phyloP scores from a whole-genome alignment of 2,329 filamentous ascomycete genomes.

The Chrysosporium keratinophilum region DNA sequence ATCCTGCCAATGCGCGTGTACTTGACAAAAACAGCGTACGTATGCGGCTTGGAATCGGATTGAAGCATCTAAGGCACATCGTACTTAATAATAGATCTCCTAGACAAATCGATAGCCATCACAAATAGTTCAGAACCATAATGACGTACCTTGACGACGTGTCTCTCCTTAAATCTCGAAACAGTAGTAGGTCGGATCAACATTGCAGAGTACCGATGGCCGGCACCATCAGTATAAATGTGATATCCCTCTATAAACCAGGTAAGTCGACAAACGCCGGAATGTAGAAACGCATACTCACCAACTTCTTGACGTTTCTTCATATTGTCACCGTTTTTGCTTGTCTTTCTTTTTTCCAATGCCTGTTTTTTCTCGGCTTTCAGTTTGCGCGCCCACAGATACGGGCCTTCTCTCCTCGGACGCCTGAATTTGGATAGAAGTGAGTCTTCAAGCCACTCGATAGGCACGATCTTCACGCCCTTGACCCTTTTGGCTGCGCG shows the following conservation, averaged over 20 bases:
- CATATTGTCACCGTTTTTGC: not conserved
- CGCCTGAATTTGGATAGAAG: conserved; percentile 25
- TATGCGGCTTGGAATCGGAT: conserved; percentile 47
- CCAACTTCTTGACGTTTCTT: not conserved
- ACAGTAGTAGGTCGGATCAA: conserved; percentile 45
- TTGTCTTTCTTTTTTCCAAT: conserved; percentile 23
- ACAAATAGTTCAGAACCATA: not conserved
- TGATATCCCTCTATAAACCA: conserved; percentile 47
- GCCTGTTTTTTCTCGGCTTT: conserved; percentile 34
- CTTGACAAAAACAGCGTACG: conserved; percentile 52
- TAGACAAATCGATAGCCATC: not conserved
- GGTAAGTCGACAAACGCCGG: not conserved
- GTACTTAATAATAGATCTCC: conserved; percentile 8
- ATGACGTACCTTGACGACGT: conserved; percentile 47
- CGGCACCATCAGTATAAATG: conserved; percentile 52
- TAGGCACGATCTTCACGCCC: conserved; percentile 36
- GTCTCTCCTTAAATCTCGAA: conserved; percentile 48
- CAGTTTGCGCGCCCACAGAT: conserved; percentile 20
- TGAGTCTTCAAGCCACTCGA: conserved; percentile 41
- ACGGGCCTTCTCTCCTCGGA: conserved; percentile 28
- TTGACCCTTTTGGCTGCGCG: conserved; percentile 29
- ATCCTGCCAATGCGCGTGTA: conserved; percentile 28
- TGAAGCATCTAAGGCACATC: conserved; percentile 52
- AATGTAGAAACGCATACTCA: not conserved
- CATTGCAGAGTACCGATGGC: conserved; percentile 54